Conservation (phyloP, 2,329 filamentous ascomycete species). For the Grosmannia clavigera region DNA sequence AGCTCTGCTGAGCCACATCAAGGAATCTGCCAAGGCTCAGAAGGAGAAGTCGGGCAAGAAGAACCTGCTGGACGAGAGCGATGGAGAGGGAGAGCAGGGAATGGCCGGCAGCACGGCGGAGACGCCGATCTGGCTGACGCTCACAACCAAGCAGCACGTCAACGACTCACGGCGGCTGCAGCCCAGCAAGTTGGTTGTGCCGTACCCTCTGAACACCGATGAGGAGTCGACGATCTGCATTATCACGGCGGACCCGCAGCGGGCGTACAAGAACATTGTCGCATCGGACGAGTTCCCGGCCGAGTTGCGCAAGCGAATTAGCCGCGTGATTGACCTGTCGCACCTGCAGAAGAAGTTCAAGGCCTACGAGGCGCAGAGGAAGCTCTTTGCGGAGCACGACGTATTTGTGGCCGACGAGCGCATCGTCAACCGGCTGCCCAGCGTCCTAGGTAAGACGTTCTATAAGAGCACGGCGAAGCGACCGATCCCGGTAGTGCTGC, state of each 20-base stretch:
- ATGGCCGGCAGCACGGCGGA: slow-evolving; percentile 26
- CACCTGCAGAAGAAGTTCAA: slow-evolving; percentile 77
- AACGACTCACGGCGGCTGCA: slow-evolving; percentile 66
- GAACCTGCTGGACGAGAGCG: slow-evolving; percentile 37
- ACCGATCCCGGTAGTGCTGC: slow-evolving; percentile 70
- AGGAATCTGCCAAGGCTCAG: slow-evolving; percentile 39
- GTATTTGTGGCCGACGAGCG: slow-evolving; percentile 89
- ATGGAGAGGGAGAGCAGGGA: slow-evolving; percentile 19
- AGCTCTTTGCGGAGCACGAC: slow-evolving; percentile 77
- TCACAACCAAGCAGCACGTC: slow-evolving; percentile 55
- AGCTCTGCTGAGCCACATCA: slow-evolving; percentile 49
- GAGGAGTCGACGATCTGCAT: slow-evolving; percentile 64
- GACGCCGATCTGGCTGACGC: slow-evolving; percentile 46
- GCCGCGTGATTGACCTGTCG: slow-evolving; percentile 64
- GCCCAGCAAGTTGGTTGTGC: slow-evolving; percentile 69
- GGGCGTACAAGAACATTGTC: slow-evolving; percentile 81
- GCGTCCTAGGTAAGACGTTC: slow-evolving; percentile 79
- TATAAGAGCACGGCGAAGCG: slow-evolving; percentile 75
- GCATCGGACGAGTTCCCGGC: slow-evolving; percentile 59
- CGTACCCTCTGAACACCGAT: slow-evolving; percentile 61
- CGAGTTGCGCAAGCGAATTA: slow-evolving; percentile 54
- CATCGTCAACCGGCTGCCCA: slow-evolving; percentile 62
- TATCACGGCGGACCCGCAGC: slow-evolving; percentile 63
- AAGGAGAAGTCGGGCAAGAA: slow-evolving; percentile 36
- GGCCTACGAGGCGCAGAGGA: slow-evolving; percentile 75